Conservation (phyloP, 2,329 filamentous ascomycete genomes). For the Mariannaea sp. region DNA sequence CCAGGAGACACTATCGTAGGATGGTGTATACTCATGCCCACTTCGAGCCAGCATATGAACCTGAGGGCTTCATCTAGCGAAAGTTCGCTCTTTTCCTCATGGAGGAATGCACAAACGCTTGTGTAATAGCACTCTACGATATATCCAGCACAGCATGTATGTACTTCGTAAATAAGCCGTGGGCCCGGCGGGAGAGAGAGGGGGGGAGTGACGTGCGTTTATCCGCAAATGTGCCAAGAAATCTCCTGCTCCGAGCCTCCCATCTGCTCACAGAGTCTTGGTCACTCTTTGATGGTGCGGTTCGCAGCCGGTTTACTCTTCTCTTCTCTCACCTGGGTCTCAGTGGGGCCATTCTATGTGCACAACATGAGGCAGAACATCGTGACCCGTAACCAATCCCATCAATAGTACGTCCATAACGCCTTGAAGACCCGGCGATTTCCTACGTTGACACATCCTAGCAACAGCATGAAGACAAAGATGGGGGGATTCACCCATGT, state of each 20-base stretch:
- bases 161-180: too few relatives aligned
- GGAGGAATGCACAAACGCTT: too few relatives aligned
- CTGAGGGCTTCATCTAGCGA: too few relatives aligned
- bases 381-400: constrained; percentile 7
- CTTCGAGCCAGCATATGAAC: background rate
- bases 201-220: constrained; percentile 15
- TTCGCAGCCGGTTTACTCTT: constrained; percentile 8
- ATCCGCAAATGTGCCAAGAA: constrained; percentile 18
- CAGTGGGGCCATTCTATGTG: constrained; percentile 5
- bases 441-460: constrained; percentile 9
- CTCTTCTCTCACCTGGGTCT: background rate
- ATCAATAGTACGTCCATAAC: background rate
- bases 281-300: constrained; percentile 18
- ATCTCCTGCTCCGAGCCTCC: background rate
- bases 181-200: too few relatives aligned
- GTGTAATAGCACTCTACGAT: too few relatives aligned
- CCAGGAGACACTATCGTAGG: constrained; percentile 14
- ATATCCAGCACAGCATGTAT: too few relatives aligned
- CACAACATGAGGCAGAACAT: background rate
- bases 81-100: too few relatives aligned
- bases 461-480: constrained; percentile 14
- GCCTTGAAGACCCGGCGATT: constrained; percentile 1
- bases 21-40: constrained; percentile 3
- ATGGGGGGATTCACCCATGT: background rate
- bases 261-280: constrained; percentile 15